These are phyloP conservation scores for Colletotrichum endophyticum DNA, from an alignment of 2,329 filamentous ascomycete species.

Conservation along the genomic window DNA sequence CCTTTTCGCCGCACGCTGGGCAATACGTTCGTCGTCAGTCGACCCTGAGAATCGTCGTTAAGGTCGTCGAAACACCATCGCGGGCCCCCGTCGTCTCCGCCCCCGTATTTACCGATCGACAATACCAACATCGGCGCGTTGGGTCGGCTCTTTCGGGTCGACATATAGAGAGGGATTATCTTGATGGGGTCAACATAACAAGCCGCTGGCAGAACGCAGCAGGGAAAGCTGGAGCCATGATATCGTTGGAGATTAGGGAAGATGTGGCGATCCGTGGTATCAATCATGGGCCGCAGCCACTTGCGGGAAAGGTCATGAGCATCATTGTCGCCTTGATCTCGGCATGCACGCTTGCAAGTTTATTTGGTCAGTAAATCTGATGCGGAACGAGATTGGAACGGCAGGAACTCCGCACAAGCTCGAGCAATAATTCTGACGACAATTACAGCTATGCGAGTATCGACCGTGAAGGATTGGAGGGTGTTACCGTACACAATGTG, in stretches of 20 bases:
- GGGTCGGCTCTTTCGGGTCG: not conserved
- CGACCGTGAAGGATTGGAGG: conserved; percentile 9
- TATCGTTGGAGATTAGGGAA: not conserved
- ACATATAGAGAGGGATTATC: not conserved
- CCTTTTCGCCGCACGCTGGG: not conserved
- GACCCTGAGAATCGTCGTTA: not conserved
- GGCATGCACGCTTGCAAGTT: not conserved
- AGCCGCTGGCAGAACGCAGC: not conserved
- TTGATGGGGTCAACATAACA: conserved; percentile 5
- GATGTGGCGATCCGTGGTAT: not conserved
- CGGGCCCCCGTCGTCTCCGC: not conserved
- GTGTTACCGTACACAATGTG: conserved; percentile 11
- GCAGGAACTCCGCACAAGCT: not conserved
- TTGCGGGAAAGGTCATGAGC: conserved; percentile 8
- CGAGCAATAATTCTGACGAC: not conserved
- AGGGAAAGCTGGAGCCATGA: not conserved
- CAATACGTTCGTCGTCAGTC: not conserved
- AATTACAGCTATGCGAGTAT: not conserved
- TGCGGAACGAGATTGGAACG: not conserved
- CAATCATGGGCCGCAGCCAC: conserved; percentile 2
- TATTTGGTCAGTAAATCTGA: conserved; percentile 1
- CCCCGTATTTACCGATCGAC: not conserved
- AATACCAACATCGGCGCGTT: not conserved
- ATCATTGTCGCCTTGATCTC: conserved; percentile 12
- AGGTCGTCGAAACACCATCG: not conserved